Evolutionary conservation across 331 rosid species (phyloP).

Genomic region (Pyracantha coccinea): DNA sequence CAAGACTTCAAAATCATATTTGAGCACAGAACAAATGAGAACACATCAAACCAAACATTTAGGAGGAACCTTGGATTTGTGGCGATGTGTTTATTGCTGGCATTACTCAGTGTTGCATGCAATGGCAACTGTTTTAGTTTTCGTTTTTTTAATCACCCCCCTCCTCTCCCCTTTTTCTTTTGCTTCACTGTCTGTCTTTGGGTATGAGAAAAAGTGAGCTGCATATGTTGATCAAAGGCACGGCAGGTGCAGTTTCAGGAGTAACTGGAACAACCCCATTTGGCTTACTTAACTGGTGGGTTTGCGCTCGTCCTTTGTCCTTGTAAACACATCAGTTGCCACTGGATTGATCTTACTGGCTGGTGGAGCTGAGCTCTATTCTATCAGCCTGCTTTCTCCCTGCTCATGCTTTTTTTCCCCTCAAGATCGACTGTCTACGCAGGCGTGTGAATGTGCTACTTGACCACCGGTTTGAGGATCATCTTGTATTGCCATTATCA

Average conservation of each 20-base stretch:
- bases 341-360: background rate
- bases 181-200: background rate
- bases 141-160: background rate
- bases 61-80: constrained; percentile 31
- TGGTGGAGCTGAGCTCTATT: background rate
- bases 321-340: background rate
- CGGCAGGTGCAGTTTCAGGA: background rate
- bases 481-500: background rate
- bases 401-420: background rate
- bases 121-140: constrained; percentile 1
- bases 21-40: constrained; percentile 21
- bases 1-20: constrained; percentile 22
- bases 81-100: constrained; percentile 25
- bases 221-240: background rate
- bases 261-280: background rate
- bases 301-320: background rate
- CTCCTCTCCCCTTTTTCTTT: too few species aligned
- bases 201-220: background rate
- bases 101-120: constrained; percentile 11
- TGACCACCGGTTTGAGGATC: background rate
- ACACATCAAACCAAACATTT: constrained; percentile 20
- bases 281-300: background rate
- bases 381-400: background rate
- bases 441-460: background rate
- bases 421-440: background rate